These are phyloP conservation scores for Aphanomyces invadans DNA, from an alignment of 352 stramenopile genomes.

Conservation along the genomic window DNA sequence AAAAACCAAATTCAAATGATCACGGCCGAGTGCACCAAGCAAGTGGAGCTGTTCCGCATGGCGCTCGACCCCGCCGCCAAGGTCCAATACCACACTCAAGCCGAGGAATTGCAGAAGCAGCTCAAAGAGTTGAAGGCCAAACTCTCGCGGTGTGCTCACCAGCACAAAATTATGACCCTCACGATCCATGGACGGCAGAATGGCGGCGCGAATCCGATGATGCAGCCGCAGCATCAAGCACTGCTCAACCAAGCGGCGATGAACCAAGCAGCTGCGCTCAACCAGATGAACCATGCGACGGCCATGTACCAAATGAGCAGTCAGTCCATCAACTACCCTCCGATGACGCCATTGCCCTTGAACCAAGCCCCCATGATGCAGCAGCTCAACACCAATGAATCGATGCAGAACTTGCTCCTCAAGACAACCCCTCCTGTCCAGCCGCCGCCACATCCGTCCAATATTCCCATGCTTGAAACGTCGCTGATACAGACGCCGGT, in stretches of 20 bases:
- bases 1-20: constrained; percentile 70
- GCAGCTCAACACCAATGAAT: too few relatives aligned
- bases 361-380: too few relatives aligned
- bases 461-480: background rate
- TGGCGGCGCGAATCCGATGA: constrained; percentile 16
- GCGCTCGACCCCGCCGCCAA: constrained; percentile 57
- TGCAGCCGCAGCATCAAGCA: constrained; percentile 21
- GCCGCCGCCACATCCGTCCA: background rate
- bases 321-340: too few relatives aligned
- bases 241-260: background rate
- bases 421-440: background rate
- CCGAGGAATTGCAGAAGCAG: constrained; percentile 56
- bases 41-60: constrained; percentile 66
- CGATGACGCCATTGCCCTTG: too few relatives aligned
- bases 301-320: background rate
- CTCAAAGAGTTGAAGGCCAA: constrained; percentile 73
- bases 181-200: constrained; percentile 44
- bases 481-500: background rate
- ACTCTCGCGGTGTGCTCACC: constrained; percentile 69
- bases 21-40: constrained; percentile 73
- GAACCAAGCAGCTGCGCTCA: background rate
- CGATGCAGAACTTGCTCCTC: background rate
- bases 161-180: constrained; percentile 74
- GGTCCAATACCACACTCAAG: constrained; percentile 54
- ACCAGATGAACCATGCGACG: background rate